A percentile compares a stretch with the other conserved stretches of the same genome.
These are phyloP conservation scores for Phytophthora nicotianae DNA, from an alignment of 352 stramenopile species.

Conservation along the genomic window DNA sequence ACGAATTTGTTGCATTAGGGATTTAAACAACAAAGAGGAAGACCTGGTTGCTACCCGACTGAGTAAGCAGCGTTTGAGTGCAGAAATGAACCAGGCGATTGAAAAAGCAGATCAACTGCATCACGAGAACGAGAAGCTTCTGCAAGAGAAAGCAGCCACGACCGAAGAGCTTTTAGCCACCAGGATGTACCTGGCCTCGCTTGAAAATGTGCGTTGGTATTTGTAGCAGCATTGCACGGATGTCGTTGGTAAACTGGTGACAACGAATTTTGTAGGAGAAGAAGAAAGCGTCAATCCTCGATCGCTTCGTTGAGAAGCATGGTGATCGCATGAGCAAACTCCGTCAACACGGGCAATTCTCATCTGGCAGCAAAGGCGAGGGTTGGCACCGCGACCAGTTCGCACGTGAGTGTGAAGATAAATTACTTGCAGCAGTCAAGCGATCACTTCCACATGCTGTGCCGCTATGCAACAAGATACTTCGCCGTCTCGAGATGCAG, in stretches of 20 bases:
- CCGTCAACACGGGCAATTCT: constrained; percentile 20
- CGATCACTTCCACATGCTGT: constrained; percentile 68
- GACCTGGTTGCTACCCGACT: constrained; percentile 57
- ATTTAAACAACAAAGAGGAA: constrained; percentile 62
- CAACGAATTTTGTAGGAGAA: constrained; percentile 46
- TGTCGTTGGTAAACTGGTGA: neutral
- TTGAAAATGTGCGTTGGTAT: constrained; percentile 52
- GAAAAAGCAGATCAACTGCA: constrained; percentile 60
- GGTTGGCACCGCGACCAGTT: constrained; percentile 49
- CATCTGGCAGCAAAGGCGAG: constrained; percentile 3
- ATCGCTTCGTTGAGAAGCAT: constrained; percentile 82
- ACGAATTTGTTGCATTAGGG: constrained; percentile 33
- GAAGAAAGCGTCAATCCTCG: constrained; percentile 76
- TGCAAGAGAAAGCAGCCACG: constrained; percentile 63
- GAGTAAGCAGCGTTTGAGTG: constrained; percentile 52
- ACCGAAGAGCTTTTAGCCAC: constrained; percentile 67
- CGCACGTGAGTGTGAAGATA: constrained; percentile 58
- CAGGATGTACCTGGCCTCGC: constrained; percentile 73
- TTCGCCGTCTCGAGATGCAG: constrained; percentile 73
- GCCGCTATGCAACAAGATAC: constrained; percentile 69
- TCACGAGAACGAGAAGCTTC: constrained; percentile 67
- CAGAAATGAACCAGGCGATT: constrained; percentile 62
- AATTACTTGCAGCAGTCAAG: constrained; percentile 61
- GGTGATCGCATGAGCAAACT: constrained; percentile 69
- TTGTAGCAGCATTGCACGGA: neutral